These are phyloP conservation scores for Lecanicillium sp. DNA, from an alignment of 2,329 filamentous ascomycete genomes.

Conservation along the genomic window DNA sequence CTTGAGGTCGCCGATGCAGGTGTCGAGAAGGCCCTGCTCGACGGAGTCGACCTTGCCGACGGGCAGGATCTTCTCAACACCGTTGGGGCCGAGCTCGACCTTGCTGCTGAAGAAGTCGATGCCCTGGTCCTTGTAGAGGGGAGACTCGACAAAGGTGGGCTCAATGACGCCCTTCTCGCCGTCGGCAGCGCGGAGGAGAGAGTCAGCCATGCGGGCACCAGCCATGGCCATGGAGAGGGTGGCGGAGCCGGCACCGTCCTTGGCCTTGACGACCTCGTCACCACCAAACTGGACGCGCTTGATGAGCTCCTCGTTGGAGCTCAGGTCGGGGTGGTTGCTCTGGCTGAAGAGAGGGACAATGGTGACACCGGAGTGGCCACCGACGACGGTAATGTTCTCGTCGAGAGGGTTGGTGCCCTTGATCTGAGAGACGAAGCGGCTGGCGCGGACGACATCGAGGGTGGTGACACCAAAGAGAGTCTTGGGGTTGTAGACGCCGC, in stretches of 20 bases:
- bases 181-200: conserved; percentile 82
- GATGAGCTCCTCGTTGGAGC: conserved; percentile 71
- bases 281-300: conserved; percentile 97
- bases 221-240: conserved; percentile 99
- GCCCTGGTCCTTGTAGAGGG: conserved; percentile 97
- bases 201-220: conserved; percentile 77
- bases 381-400: conserved; percentile 93
- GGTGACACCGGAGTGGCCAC: conserved; percentile 95
- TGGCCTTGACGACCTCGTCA: conserved; percentile 98
- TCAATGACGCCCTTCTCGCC: conserved; percentile 93
- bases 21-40: conserved; percentile 87
- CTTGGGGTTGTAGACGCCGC: conserved; percentile 97
- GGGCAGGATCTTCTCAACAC: conserved; percentile 87
- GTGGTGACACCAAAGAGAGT: conserved; percentile 99
- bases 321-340: conserved; percentile 77
- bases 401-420: conserved; percentile 83
- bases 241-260: conserved; percentile 93
- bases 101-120: conserved; percentile 94
- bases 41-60: conserved; percentile 75
- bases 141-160: conserved; percentile 94
- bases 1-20: conserved; percentile 74
- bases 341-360: conserved; percentile 97
- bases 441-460: conserved; percentile 95
- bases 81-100: conserved; percentile 92
- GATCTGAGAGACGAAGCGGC: conserved; percentile 93